Base-by-base conservation (phyloP, 768 basidiomycete genomes). In the Sistotremastrum niveocremeum region DNA sequence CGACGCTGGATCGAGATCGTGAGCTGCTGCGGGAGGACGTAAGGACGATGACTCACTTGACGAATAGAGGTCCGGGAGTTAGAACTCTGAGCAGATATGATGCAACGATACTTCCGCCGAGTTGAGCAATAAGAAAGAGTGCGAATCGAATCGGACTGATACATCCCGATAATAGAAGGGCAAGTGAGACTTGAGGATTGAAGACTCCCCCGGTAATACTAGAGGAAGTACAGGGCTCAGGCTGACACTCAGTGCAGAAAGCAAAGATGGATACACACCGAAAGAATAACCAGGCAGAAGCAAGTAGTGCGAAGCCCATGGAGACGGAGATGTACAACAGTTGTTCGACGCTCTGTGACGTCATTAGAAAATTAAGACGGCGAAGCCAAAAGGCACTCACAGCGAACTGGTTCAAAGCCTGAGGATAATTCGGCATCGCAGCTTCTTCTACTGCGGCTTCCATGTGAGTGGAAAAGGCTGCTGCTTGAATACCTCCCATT, bases 281-380 rank as follows among this genome's bases (percentile, higher is more conserved):
- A 56, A 72, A 82, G 60, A 82, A 83, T 7, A 80, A 53, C 79
- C 81, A 84, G 6, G 72, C 78, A 3, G 75, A 73, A 37, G 75
- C 69, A 41, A 81, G 65, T 39, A 84, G 68, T 51, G 72, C 72
- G 41, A 82, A 57, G 1, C 81, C 79, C 68, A 79, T 76, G 42
- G 66, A 70, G 0, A 71, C 69, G 4, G 79, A 69, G 33, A 78
- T 71, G 59, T 79, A 82, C 47, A 76, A 59, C 38, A 68, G 37
- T 20, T 20, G 20, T 20, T 20, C 20, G 20, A 20, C 20, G 2
- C 20, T 20, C 20, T 20, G 20, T 20, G 20, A 20, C 20, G 20
- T 20, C 20, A 20, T 20, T 20, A 20, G 20, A 20, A 20, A 2
- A 20, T 20, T 20, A 20, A 20, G 20, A 20, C 20, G 2, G 1